Evolutionary conservation across 208 protist genomes (phyloP), one percentile per base, ranked within the genome.

Genomic region (Angomonas ambiguus): DNA sequence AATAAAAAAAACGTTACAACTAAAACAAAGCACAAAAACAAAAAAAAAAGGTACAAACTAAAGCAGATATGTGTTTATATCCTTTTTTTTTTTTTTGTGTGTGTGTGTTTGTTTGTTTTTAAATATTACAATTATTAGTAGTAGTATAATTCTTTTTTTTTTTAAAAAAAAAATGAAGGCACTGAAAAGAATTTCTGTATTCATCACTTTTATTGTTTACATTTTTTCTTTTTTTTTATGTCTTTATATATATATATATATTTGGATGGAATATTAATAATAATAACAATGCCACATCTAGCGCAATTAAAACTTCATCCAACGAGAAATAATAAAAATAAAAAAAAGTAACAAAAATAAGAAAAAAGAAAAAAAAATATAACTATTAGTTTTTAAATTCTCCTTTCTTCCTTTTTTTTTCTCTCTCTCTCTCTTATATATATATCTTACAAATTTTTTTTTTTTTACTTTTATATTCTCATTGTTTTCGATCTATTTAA

Each of bases 221-320:
- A 16, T 27, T 28, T 28, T 38, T 38, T 18, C 31, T 60, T 13
- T 70, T 56, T 51, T 57, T 71, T 22, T 65, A 38, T 62, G 60
- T 56, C 0, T 3, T 64, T 5, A 18, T 51, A 22, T 51, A 32
- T 49, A n/a, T 56, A 28, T 6, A n/a, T 33, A 10, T 62, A 38
- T 62, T 10, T 28, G 13, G 18, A 48, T 48, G 18, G 11, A 48
- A 48, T 18, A 48, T 20, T 18, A 48, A 18, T 18, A 48, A 48
- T 48, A 18, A 48, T 18, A 48, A 11, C 18, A 18, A 20, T 48
- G 18, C n/a, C n/a, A n/a, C n/a, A n/a, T n/a, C n/a, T n/a, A n/a
- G n/a, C n/a, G n/a, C n/a, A n/a, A n/a, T n/a, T n/a, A n/a, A n/a
- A n/a, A n/a, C n/a, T n/a, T n/a, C n/a, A n/a, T n/a, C n/a, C n/a